Base-by-base conservation (phyloP, 176 grass and related monocot genomes). In the Melocanna baccifera region DNA sequence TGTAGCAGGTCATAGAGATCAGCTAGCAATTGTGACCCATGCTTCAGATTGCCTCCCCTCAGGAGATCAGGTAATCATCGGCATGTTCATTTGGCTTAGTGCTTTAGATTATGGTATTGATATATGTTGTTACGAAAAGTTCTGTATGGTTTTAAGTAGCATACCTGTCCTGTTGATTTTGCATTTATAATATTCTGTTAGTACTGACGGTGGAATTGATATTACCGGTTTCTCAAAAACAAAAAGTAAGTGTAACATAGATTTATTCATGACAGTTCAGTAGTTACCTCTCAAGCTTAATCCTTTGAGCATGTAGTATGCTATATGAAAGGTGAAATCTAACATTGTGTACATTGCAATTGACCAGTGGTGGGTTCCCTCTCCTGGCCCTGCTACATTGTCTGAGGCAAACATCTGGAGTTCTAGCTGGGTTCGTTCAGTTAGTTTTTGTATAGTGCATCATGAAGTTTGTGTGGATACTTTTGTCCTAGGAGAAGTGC, bases 1-100 rank as follows among this genome's bases (percentile, higher is more conserved):
- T 32, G 87, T 82, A 69, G 91, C 85, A 37, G 96, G 96, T 77
- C 89, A 91, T 61, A 51, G 77, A 77, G 87, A 98, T 80, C 82
- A 84, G 66, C 85, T 98, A 76, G 92, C 96, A 62, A 76, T 98
- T 82, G 91, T 98, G 47, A 87, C 89, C 40, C 96, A 98, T 93
- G 87, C 91, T 92, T 98, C 96, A 62, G 91, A 91, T 74, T 93
- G 96, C 78, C 92, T 95, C 41, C 84, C 92, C 53, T 98, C 96
- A 58, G 96, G 96, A 83, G 96, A 93, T 79, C 96, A 98, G 92
- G 96, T 98, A 56, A 52, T 57, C 53, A 47, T 47, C 45, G 1
- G 45, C 45, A 43, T 6, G 8, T 48, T 48, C 29, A 30, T 77
- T 82, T 55, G 1, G 20, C n/a, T 47, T 81, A 61, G 25, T 29